Evolutionary conservation across 495 filamentous ascomycete species (phyloP), one percentile per base, ranked within the genome.

Genomic region (Neurospora sp.): DNA sequence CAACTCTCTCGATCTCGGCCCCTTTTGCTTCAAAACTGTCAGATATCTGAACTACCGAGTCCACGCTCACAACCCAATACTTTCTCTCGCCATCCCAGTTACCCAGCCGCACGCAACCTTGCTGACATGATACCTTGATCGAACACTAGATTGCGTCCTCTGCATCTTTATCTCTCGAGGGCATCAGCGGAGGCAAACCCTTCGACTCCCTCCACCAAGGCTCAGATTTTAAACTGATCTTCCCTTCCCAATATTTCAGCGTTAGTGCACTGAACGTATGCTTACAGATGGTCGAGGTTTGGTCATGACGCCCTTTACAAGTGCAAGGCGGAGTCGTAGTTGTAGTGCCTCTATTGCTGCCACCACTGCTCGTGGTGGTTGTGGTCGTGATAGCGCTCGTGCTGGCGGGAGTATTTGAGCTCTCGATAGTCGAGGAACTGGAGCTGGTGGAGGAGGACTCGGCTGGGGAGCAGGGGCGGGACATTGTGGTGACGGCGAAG

Each of bases 161-260:
- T 1, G 42, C 18, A 53, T 20, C 45, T 3, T 0, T 53, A n/a
- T 53, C 20, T 22, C 20, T 53, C 20, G 1, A 12, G 42, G 42
- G 18, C 42, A 45, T 0, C 16, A 18, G 7, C 42, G 42, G 18
- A 45, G 7, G 2, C 16, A 45, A 3, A 45, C 18, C 42, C 42
- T 9, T 45, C 42, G 3, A n/a, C 42, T n/a, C 5, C 14, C 40
- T 42, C 0, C 0, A 16, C 40, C 40, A 42, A 0, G 14, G 3
- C 18, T 45, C 42, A n/a, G 0, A 4, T 45, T 18, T 9, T 5
- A 9, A 9, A 0, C 7, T 8, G 1, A 9, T 18, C 0, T 9
- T 9, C 0, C 2, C 1, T 18, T 0, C 41, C 41, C 16, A 44
- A 9, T 44, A 0, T 44, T 44, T 7, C 41, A 44, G 7, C 6